Conservation (phyloP, 2,329 filamentous ascomycete genomes). For the Cladobotryum protrusum region DNA sequence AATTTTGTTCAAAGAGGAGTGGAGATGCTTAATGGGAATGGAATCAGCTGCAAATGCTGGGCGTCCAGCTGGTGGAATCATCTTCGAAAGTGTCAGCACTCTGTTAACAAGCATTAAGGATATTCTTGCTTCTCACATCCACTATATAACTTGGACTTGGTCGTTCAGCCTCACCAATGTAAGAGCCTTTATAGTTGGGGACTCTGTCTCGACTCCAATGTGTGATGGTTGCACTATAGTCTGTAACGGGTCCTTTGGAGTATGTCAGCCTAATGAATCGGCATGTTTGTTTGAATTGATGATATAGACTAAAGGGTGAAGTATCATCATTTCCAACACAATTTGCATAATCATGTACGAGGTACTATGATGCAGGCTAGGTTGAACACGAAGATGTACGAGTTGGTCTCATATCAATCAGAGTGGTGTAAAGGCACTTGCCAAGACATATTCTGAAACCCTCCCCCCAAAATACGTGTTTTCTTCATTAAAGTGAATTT, state of each 20-base stretch:
- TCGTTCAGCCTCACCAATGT: slow-evolving; percentile 70
- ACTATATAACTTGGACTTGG: slow-evolving; percentile 86
- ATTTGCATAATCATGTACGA: too few species aligned
- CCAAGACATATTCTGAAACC: not conserved
- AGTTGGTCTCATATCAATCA: not conserved
- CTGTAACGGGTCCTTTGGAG: slow-evolving; percentile 72
- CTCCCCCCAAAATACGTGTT: not conserved
- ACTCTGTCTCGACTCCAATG: slow-evolving; percentile 83
- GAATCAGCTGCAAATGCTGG: slow-evolving; percentile 72
- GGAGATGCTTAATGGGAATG: slow-evolving; percentile 89
- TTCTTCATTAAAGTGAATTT: too few species aligned
- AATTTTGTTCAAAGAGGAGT: slow-evolving; percentile 97
- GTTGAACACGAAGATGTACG: too few species aligned
- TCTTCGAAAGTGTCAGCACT: slow-evolving; percentile 43
- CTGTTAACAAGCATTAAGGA: not conserved
- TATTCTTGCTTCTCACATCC: slow-evolving; percentile 50
- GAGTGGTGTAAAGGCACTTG: not conserved
- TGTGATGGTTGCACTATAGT: slow-evolving; percentile 83
- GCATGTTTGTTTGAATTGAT: too few species aligned
- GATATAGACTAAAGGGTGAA: too few species aligned
- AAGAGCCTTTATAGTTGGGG: slow-evolving; percentile 62
- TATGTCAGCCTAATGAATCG: not conserved
- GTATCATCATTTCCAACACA: too few species aligned
- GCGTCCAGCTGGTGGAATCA: slow-evolving; percentile 78
- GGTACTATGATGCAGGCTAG: too few species aligned